Percentiles rank a stretch among this genome's conserved stretches.
These are phyloP conservation scores for Neurospora sp. DNA, from an alignment of 495 filamentous ascomycete species.

Conservation along the genomic window DNA sequence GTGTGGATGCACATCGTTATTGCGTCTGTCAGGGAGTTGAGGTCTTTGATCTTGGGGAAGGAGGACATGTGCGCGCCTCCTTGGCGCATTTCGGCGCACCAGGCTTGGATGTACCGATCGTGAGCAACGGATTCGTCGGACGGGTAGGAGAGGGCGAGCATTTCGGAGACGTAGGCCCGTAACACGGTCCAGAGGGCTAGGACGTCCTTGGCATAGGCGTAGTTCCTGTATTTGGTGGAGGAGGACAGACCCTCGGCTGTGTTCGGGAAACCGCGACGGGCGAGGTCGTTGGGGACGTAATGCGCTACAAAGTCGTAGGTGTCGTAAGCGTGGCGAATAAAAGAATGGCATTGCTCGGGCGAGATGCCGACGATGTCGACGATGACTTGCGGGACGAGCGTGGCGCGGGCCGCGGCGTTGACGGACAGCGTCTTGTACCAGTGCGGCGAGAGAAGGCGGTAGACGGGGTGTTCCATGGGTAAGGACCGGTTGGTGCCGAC, in stretches of 20 bases:
- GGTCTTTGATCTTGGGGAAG: slow-evolving; percentile 65
- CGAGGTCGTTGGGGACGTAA: slow-evolving; percentile 38
- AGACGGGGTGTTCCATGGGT: slow-evolving; percentile 29
- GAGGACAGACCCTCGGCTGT: slow-evolving; percentile 23
- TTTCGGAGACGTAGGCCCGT: slow-evolving; percentile 23
- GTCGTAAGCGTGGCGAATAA: slow-evolving; percentile 25
- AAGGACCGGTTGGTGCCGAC: slow-evolving; percentile 33
- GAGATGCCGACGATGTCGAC: slow-evolving; percentile 27
- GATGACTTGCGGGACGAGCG: slow-evolving; percentile 34
- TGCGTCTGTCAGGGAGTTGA: slow-evolving; percentile 72
- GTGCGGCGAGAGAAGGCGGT: slow-evolving; percentile 32
- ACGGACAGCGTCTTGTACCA: slow-evolving; percentile 41
- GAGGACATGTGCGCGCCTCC: slow-evolving; percentile 19
- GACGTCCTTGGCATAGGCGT: slow-evolving; percentile 36
- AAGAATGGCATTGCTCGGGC: slow-evolving; percentile 17
- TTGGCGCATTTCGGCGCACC: slow-evolving; percentile 27
- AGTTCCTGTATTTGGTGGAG: slow-evolving; percentile 31
- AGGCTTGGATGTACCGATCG: slow-evolving; percentile 24
- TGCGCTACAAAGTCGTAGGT: slow-evolving; percentile 30
- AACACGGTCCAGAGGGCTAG: slow-evolving; percentile 30
- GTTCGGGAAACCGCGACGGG: slow-evolving; percentile 31
- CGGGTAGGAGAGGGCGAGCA: slow-evolving; percentile 16
- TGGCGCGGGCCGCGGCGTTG: slow-evolving; percentile 37
- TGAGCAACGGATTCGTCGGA: slow-evolving; percentile 16
- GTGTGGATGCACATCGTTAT: slow-evolving; percentile 52